Percentiles rank a stretch among this genome's conserved stretches.
Evolutionary conservation across 306 rosid genomes (phyloP).

Genomic region (Arachis stenosperma): DNA sequence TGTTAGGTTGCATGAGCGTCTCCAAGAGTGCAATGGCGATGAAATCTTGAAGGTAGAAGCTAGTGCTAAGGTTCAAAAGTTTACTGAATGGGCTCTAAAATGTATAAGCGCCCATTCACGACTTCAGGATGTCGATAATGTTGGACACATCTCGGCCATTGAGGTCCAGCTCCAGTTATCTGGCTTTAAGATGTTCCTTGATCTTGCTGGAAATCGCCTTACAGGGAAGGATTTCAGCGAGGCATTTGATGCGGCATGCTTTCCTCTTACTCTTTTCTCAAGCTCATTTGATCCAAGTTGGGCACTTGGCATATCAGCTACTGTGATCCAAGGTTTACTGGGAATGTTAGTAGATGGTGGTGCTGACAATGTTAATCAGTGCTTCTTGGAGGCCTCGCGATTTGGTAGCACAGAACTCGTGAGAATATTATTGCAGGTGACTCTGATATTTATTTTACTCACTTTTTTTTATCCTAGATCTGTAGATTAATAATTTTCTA

Average conservation of each 20-base stretch:
- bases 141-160: conserved; percentile 56
- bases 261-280: conserved; percentile 88
- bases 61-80: conserved; percentile 80
- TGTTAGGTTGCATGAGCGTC: conserved; percentile 81
- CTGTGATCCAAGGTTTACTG: conserved; percentile 80
- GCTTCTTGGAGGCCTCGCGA: conserved; percentile 92
- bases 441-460: conserved; percentile 16
- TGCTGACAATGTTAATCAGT: conserved; percentile 90
- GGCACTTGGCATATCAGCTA: conserved; percentile 78
- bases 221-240: conserved; percentile 89
- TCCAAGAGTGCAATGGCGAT: conserved; percentile 89
- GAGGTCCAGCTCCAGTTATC: conserved; percentile 85
- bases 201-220: conserved; percentile 86
- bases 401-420: conserved; percentile 93
- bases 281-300: conserved; percentile 85
- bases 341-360: conserved; percentile 89
- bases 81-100: conserved; percentile 91
- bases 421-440: conserved; percentile 83
- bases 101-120: conserved; percentile 85
- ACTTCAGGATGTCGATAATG: conserved; percentile 59
- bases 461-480: conserved; percentile 10
- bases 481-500: conserved; percentile 5
- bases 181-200: conserved; percentile 79
- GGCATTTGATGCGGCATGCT: conserved; percentile 96
- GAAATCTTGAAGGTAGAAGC: conserved; percentile 91